Evolutionary conservation across 108 stramenopile species (phyloP).

Genomic region (Cyclotella cryptica): DNA sequence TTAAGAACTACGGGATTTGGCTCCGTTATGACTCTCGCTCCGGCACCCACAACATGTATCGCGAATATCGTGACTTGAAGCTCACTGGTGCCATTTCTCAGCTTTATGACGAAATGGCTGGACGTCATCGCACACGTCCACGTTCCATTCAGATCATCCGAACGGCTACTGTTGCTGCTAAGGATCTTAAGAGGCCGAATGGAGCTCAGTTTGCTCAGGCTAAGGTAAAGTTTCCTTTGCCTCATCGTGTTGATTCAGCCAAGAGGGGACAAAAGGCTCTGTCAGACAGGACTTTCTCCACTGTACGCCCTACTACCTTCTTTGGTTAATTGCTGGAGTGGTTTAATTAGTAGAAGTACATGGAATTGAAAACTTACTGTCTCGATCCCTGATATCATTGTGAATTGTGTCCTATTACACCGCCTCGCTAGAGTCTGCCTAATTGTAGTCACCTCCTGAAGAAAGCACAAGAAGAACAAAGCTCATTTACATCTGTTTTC

Average conservation of each 20-base stretch:
- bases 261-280: constrained; percentile 93
- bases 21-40: constrained; percentile 98
- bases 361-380: no score
- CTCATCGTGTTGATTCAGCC: constrained; percentile 94
- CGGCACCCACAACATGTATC: constrained; percentile 99
- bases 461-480: no score
- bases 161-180: constrained; percentile 88
- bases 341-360: background rate
- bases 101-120: constrained; percentile 99
- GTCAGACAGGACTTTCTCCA: constrained; percentile 72
- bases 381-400: no score
- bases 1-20: constrained; percentile 99
- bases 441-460: no score
- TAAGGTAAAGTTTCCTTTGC: constrained; percentile 97
- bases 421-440: no score
- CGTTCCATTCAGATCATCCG: constrained; percentile 99
- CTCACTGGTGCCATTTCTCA: constrained; percentile 98
- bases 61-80: constrained; percentile 97
- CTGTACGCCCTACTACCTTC: constrained; percentile 85
- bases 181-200: constrained; percentile 93
- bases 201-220: constrained; percentile 91
- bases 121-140: constrained; percentile 98
- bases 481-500: no score
- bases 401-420: no score
- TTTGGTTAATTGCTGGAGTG: constrained; percentile 63